These are phyloP conservation scores for Fusarium siculi DNA, from an alignment of 2,329 filamentous ascomycete genomes.

Conservation along the genomic window DNA sequence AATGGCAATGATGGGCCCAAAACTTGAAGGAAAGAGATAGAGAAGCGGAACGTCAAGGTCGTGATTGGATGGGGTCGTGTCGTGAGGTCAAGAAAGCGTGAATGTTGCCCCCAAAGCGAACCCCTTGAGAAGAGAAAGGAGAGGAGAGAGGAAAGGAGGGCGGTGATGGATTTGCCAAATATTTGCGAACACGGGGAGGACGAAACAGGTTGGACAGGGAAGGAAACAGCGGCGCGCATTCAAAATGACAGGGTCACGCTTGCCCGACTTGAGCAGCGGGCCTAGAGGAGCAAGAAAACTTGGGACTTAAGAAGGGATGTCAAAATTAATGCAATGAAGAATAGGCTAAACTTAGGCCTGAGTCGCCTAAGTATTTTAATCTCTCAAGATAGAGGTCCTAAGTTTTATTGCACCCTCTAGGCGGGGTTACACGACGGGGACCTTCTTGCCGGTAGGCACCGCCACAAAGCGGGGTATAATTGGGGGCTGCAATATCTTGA, in stretches of 20 bases:
- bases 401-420: background rate
- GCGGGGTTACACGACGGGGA: conserved; percentile 32
- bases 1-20: conserved; percentile 18
- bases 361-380: rapidly evolving
- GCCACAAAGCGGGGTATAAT: conserved; percentile 44
- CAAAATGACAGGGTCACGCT: conserved; percentile 37
- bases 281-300: background rate
- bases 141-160: conserved; percentile 25
- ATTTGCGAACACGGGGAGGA: conserved; percentile 25
- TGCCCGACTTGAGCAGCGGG: conserved; percentile 31
- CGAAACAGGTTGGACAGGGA: conserved; percentile 9
- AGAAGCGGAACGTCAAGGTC: conserved; percentile 7
- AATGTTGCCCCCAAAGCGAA: conserved; percentile 27
- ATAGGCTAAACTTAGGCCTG: rapidly evolving
- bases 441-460: conserved; percentile 30
- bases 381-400: rapidly evolving
- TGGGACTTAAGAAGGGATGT: rapidly evolving
- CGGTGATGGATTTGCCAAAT: conserved; percentile 33
- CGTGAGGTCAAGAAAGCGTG: conserved; percentile 31
- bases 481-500: background rate
- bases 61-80: conserved; percentile 26
- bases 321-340: rapidly evolving
- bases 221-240: conserved; percentile 32
- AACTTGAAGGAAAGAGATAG: conserved; percentile 16
- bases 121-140: conserved; percentile 26